Conservation (phyloP, 208 protist species). For the Trypanosoma melophagium region DNA sequence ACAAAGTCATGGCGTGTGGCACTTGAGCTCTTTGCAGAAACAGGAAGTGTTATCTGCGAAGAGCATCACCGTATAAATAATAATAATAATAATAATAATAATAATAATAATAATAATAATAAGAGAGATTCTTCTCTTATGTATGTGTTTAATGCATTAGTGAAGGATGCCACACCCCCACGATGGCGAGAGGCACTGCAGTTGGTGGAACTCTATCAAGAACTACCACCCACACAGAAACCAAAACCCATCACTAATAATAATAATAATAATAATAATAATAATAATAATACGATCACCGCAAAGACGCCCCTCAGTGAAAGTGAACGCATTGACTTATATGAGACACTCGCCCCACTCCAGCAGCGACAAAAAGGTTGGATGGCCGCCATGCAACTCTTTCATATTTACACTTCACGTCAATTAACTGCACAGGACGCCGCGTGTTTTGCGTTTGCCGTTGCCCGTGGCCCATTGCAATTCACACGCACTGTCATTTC, state of each 20-base stretch:
- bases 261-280: not conserved
- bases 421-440: conserved; percentile 38
- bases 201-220: conserved; percentile 20
- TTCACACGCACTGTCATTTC: conserved; percentile 40
- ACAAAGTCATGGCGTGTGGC: conserved; percentile 24
- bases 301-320: conserved; percentile 31
- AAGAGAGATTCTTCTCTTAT: conserved; percentile 9
- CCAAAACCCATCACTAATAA: not conserved
- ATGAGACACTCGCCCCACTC: conserved; percentile 29
- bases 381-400: conserved; percentile 37
- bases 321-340: conserved; percentile 39
- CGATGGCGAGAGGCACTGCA: conserved; percentile 42
- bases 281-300: not conserved
- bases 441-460: conserved; percentile 49
- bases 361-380: conserved; percentile 26
- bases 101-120: not conserved
- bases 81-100: not conserved
- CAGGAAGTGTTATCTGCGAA: conserved; percentile 16
- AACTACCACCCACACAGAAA: not conserved
- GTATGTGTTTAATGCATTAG: conserved; percentile 32
- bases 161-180: conserved; percentile 23
- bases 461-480: conserved; percentile 33
- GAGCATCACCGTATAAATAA: conserved; percentile 16
- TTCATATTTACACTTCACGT: conserved; percentile 38
- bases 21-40: conserved; percentile 18